Evolutionary conservation across 163 green algal genomes (phyloP).

Genomic region (Coccomyxa subellipsoidea): DNA sequence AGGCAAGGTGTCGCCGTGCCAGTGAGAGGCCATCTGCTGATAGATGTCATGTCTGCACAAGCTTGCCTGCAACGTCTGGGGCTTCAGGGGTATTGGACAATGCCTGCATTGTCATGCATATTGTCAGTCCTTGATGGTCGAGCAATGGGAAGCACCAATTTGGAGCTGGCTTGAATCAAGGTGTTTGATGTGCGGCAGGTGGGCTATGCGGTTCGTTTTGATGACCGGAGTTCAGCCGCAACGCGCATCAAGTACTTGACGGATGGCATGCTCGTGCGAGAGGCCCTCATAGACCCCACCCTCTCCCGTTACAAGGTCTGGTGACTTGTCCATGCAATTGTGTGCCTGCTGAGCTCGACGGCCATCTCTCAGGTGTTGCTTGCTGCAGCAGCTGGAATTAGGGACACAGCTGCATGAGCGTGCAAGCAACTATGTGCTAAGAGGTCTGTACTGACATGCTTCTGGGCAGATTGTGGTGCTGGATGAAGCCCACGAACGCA

Average conservation of each 20-base stretch:
- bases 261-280: conserved; percentile 71
- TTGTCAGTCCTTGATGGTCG: too few species aligned
- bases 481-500: conserved; percentile 93
- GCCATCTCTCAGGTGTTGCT: too few species aligned
- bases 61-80: neutral
- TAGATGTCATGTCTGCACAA: too few species aligned
- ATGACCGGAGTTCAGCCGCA: conserved; percentile 64
- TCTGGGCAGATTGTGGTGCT: conserved; percentile 70
- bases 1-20: too few species aligned
- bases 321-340: too few species aligned
- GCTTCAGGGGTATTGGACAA: too few species aligned
- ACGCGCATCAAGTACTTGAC: conserved; percentile 74
- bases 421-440: neutral
- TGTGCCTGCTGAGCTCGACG: too few species aligned
- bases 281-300: conserved; percentile 56
- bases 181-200: conserved; percentile 46
- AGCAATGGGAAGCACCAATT: too few species aligned
- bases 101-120: neutral
- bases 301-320: conserved; percentile 23
- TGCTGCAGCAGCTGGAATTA: too few species aligned
- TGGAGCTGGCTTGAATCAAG: neutral
- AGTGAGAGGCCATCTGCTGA: too few species aligned
- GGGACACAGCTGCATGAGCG: too few species aligned
- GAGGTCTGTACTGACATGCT: neutral
- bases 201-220: conserved; percentile 86